phyloP scores from a whole-genome alignment of 352 stramenopile genomes.

The Phytophthora fragariae region DNA sequence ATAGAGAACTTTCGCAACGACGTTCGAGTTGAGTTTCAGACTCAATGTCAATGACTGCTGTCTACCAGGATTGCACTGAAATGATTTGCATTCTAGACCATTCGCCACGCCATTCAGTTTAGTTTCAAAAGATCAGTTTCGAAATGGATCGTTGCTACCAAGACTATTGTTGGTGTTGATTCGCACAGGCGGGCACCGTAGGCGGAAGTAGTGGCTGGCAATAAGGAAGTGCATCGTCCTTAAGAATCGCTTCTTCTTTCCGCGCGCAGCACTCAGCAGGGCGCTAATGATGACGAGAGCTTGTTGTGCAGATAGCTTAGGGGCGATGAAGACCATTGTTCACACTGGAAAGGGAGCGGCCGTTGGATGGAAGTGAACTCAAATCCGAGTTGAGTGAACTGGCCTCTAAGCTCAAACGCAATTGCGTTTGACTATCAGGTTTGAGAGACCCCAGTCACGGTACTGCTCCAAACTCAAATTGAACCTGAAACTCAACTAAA shows the following conservation, averaged over 20 bases:
- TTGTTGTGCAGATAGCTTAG: neutral
- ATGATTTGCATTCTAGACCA: neutral
- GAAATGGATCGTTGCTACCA: neutral
- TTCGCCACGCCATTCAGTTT: neutral
- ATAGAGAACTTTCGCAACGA: slow-evolving; percentile 1
- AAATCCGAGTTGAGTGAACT: neutral
- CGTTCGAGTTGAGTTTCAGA: neutral
- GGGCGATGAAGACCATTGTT: neutral
- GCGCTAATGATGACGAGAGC: neutral
- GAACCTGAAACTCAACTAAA: no score
- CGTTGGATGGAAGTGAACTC: neutral
- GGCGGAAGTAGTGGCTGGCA: neutral
- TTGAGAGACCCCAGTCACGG: no score
- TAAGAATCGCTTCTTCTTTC: neutral
- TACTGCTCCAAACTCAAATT: no score
- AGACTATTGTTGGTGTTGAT: neutral
- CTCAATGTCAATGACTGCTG: neutral
- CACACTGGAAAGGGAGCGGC: neutral
- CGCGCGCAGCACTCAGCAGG: neutral
- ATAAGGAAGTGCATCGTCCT: neutral
- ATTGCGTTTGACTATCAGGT: no score
- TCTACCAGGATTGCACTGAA: neutral
- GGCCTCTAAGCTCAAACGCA: no score
- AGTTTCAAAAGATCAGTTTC: no score
- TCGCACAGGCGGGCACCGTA: neutral